phyloP scores from a whole-genome alignment of 257 asterid genomes.

The Solanum tacnaense region DNA sequence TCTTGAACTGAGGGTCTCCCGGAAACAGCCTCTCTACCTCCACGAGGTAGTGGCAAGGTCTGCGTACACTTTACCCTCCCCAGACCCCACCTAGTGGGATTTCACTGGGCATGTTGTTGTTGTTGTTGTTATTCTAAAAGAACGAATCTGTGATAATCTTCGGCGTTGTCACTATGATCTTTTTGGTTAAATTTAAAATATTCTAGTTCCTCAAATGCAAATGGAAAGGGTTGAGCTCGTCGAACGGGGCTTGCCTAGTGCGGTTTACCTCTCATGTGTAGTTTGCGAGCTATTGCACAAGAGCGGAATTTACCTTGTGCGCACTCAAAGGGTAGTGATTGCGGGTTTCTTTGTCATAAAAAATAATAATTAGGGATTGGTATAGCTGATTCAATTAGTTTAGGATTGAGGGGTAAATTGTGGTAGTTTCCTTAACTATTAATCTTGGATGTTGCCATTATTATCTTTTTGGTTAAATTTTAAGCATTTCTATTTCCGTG shows the following conservation, averaged over 20 bases:
- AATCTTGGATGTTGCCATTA: background rate
- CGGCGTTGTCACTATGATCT: background rate
- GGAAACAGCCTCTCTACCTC: too few relatives aligned
- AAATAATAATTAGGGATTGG: background rate
- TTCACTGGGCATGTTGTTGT: too few relatives aligned
- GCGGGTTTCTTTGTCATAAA: background rate
- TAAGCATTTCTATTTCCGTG: background rate
- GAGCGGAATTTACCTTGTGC: background rate
- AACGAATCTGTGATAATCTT: background rate
- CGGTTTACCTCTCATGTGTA: background rate
- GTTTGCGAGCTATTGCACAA: background rate
- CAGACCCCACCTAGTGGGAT: too few relatives aligned
- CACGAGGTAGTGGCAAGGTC: too few relatives aligned
- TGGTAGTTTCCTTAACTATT: background rate
- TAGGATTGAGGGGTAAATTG: background rate
- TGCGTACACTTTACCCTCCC: too few relatives aligned
- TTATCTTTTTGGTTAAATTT: background rate
- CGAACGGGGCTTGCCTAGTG: background rate
- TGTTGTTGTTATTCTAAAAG: background rate
- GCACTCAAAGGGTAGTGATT: background rate
- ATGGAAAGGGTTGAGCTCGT: background rate
- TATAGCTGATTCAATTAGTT: background rate
- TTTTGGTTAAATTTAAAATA: background rate
- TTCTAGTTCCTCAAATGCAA: background rate
- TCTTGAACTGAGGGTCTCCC: too few relatives aligned